These are phyloP conservation scores for Diatrype stigma DNA, from an alignment of 2,329 filamentous ascomycete genomes.

Conservation along the genomic window DNA sequence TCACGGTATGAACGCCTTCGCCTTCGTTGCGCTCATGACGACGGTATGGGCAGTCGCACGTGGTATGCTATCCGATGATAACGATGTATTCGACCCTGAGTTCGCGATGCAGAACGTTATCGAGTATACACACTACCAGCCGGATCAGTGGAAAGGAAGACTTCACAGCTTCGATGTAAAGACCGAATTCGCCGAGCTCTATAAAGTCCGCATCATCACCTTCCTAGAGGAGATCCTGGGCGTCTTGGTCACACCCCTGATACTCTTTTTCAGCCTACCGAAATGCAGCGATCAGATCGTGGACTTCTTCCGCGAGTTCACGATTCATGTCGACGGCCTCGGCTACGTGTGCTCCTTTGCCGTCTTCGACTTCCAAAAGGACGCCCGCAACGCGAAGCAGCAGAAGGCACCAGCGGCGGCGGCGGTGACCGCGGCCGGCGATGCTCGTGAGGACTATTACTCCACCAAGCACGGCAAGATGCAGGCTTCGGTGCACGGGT, in stretches of 20 bases:
- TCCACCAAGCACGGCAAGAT: conserved; percentile 96
- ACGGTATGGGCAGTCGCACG: conserved; percentile 79
- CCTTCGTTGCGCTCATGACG: conserved; percentile 81
- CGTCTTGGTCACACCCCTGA: conserved; percentile 85
- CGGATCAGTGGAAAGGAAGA: conserved; percentile 80
- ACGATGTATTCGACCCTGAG: conserved; percentile 85
- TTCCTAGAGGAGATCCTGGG: conserved; percentile 90
- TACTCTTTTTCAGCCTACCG: conserved; percentile 82
- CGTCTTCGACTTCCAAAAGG: conserved; percentile 93
- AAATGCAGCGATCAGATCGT: conserved; percentile 88
- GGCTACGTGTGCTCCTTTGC: conserved; percentile 97
- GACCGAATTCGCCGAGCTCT: conserved; percentile 81
- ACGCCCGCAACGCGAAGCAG: conserved; percentile 44
- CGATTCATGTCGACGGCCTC: conserved; percentile 91
- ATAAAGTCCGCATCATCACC: conserved; percentile 87
- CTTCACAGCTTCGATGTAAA: conserved; percentile 95
- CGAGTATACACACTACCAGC: conserved; percentile 87
- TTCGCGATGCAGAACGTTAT: conserved; percentile 85
- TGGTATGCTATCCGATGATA: conserved; percentile 82
- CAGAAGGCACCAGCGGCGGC: conserved; percentile 7
- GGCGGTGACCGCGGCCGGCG: conserved; percentile 37
- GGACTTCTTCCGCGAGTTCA: conserved; percentile 98
- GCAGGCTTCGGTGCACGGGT: conserved; percentile 94
- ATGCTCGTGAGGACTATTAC: conserved; percentile 87
- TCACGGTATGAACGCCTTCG: conserved; percentile 79